Evolutionary conservation across 768 basidiomycete genomes (phyloP).

Genomic region (Paxillus involutus): DNA sequence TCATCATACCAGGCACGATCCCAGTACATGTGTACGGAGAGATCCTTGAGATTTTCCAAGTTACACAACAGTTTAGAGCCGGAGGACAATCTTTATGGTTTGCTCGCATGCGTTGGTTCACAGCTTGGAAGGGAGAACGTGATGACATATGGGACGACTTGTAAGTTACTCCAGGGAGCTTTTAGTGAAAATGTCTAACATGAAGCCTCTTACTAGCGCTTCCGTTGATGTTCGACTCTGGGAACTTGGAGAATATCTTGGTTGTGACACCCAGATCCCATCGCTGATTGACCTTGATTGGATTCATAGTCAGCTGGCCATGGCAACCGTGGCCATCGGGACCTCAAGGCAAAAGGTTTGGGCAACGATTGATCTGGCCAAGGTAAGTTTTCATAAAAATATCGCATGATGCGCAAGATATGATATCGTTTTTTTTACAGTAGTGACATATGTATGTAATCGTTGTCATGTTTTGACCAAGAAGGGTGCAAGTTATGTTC

Average conservation of each 20-base stretch:
- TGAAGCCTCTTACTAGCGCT: too few relatives aligned
- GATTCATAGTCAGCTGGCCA: background rate
- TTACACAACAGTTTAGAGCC: background rate
- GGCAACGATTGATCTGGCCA: constrained; percentile 4
- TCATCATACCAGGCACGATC: background rate
- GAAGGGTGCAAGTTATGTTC: too few relatives aligned
- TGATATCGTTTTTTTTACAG: too few relatives aligned
- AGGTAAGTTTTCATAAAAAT: background rate
- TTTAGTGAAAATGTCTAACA: too few relatives aligned
- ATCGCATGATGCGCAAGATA: too few relatives aligned
- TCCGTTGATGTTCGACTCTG: constrained; percentile 2
- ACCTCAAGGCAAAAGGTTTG: background rate
- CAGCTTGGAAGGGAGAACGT: background rate
- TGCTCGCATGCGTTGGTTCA: background rate
- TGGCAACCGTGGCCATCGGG: background rate
- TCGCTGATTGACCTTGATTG: background rate
- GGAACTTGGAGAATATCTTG: constrained; percentile 4
- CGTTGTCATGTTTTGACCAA: too few relatives aligned
- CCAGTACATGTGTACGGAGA: background rate
- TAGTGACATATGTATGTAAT: too few relatives aligned
- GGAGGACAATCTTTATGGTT: background rate
- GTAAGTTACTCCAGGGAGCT: background rate
- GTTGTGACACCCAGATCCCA: background rate
- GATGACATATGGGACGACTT: background rate
- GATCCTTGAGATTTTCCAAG: background rate